Base-by-base conservation (phyloP, 148 eudicot species). In the Cornus kousa region DNA sequence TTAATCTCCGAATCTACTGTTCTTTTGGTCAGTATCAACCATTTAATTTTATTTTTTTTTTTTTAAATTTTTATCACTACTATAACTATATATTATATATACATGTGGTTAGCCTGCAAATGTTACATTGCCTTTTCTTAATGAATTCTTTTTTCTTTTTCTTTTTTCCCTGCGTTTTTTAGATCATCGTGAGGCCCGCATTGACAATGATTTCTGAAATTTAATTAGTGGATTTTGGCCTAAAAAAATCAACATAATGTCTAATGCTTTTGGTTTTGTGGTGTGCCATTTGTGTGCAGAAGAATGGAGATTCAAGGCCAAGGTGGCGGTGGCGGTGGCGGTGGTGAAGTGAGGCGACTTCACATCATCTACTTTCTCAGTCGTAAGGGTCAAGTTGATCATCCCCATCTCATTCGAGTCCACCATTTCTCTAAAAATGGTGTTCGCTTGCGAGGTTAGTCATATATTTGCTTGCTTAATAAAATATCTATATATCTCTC, bases 401-500 rank as follows among this genome's bases (percentile, higher is more conserved):
- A 87, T 28, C 91, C 91, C 6, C 91, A 89, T 80, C 91, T 89
- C 81, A 77, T 89, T 67, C 83, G 89, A 6, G 89, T 87, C 23
- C 91, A 87, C 73, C 91, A 87, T 76, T 78, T 81, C 78, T 85
- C 88, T 1, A 82, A 79, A 74, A 85, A 85, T 65, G 89, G 91
- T 11, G 84, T 89, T 62, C 89, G 73, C 9, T 79, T 89, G 19
- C 81, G 84, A 60, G 90, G 91, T 89, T 64, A 5, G 2, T 1
- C 28, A 10, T 5, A 7, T 46, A 7, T 1, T 50, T 35, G 31
- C 9, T 8, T 46, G 24, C 11, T 7, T 35, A 2, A 35, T 35
- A 3, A 5, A 2, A 11, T 39, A 31, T 32, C 28, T 28, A 28
- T 28, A 28, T 28, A 28, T 28, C 28, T 28, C 28, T 28, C 0